Conservation (phyloP, 805 yeast genomes). For the Cyberlindnera veronae region DNA sequence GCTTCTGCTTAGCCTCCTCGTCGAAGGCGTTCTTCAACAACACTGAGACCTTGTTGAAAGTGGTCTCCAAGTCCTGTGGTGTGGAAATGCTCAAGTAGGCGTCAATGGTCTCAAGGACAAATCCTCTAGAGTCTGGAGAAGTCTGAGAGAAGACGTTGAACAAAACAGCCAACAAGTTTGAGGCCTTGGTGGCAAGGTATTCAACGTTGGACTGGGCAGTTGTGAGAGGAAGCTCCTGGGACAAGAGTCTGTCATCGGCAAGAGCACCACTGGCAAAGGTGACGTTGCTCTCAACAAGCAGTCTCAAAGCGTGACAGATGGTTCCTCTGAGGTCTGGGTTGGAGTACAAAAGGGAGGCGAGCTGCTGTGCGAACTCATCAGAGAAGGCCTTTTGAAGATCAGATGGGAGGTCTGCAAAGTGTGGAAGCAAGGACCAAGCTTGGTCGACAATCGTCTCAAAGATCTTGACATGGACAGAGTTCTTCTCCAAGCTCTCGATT, state of each 20-base stretch:
- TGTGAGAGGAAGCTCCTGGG: slow-evolving; percentile 55
- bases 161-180: slow-evolving; percentile 78
- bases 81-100: slow-evolving; percentile 70
- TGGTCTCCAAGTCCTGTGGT: slow-evolving; percentile 59
- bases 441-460: slow-evolving; percentile 86
- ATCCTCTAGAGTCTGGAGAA: slow-evolving; percentile 76
- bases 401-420: slow-evolving; percentile 80
- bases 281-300: slow-evolving; percentile 72
- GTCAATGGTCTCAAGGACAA: slow-evolving; percentile 82
- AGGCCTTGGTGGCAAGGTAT: slow-evolving; percentile 60
- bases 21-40: slow-evolving; percentile 73
- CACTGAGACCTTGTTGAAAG: slow-evolving; percentile 84
- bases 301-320: slow-evolving; percentile 79
- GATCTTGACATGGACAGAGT: slow-evolving; percentile 70
- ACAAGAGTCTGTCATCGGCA: slow-evolving; percentile 52
- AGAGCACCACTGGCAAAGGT: slow-evolving; percentile 59
- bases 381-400: slow-evolving; percentile 66
- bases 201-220: slow-evolving; percentile 56
- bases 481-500: slow-evolving; percentile 41
- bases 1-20: slow-evolving; percentile 39
- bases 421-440: slow-evolving; percentile 87
- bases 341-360: slow-evolving; percentile 73
- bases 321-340: slow-evolving; percentile 70
- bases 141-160: slow-evolving; percentile 94
- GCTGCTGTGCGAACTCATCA: slow-evolving; percentile 70